A percentile compares a stretch with the other conserved stretches of the same genome.
phyloP scores from a whole-genome alignment of 495 filamentous ascomycete genomes.

The Talaromyces wortmannii region DNA sequence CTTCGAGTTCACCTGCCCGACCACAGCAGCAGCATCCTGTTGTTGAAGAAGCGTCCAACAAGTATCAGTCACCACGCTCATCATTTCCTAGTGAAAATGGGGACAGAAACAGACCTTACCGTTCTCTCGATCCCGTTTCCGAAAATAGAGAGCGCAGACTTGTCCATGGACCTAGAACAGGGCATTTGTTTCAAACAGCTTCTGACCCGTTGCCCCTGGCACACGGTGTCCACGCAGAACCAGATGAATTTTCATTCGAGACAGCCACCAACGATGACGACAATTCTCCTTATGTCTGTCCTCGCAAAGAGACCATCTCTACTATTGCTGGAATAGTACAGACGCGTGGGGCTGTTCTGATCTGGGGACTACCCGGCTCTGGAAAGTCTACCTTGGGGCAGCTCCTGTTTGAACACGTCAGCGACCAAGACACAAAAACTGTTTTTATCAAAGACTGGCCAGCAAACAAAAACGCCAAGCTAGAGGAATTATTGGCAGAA shows the following conservation, averaged over 20 bases:
- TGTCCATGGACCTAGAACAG: too few relatives aligned
- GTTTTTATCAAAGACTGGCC: neutral
- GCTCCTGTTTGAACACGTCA: neutral
- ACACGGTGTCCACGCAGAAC: too few relatives aligned
- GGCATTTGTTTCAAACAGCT: too few relatives aligned
- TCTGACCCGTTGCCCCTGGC: too few relatives aligned
- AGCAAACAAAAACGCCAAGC: neutral
- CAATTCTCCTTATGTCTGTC: neutral
- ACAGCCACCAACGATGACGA: neutral
- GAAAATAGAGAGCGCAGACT: too few relatives aligned
- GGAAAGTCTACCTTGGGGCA: conserved; percentile 1
- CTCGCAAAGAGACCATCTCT: neutral
- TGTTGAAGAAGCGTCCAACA: too few relatives aligned
- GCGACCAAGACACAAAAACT: neutral
- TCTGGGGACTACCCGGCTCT: neutral
- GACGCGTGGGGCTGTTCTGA: neutral
- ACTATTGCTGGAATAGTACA: neutral
- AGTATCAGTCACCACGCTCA: too few relatives aligned
- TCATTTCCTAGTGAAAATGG: too few relatives aligned
- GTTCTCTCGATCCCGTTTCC: too few relatives aligned
- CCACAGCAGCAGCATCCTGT: too few relatives aligned
- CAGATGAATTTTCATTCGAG: neutral
- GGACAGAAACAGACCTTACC: too few relatives aligned
- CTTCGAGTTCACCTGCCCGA: too few relatives aligned
- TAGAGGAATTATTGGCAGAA: neutral